Evolutionary conservation across 1,284 basidiomycete species (phyloP), one percentile per base, ranked within the genome.

Genomic region (Rhodotorula sp.): DNA sequence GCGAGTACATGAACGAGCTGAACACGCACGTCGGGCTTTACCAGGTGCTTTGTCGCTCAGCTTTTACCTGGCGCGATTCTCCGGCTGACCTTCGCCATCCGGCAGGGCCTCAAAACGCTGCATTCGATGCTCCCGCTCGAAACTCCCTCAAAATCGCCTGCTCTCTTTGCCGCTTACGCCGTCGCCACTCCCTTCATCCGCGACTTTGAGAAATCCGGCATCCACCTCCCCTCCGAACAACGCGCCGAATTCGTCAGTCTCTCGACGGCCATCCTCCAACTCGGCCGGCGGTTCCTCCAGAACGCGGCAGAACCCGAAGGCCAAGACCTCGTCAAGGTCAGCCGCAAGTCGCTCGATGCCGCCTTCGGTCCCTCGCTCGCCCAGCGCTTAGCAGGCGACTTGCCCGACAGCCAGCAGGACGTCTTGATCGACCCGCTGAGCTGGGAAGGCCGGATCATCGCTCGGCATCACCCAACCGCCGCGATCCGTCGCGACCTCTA

Each of bases 121-220:
- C 70, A 78, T 39, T 70, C 63, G 30, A 62, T 66, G 39, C 65
- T 75, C 19, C 74, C 74, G 9, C 24, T 62, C 9, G 62, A 64
- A 20, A 72, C 74, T 6, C 69, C 72, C 17, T 29, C 53, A 10
- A 76, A 73, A 47, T 72, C 71, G 11, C 74, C 76, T 27, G 65
- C 64, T 9, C 76, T 78, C 32, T 77, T 75, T 49, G 70, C 76
- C 29, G 76, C 77, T 6, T 73, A 75, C 60, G 73, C 75, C 53
- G 76, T 96, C 4, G 94, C 95, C 27, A 84, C 91, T 30, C 94
- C 95, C 72, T 98, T 98, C 81, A 89, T 93, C 85, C 86, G 90
- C 60, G 96, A 99, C 83, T 99, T 99, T 82, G 92, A 97, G 79
- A 95, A 94, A 80, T 96, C 93, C 11, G 95, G 93, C 1, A 96